Evolutionary conservation across 2,329 filamentous ascomycete genomes (phyloP), one percentile per base, ranked within the genome.

Genomic region (Clarireedia sp.): DNA sequence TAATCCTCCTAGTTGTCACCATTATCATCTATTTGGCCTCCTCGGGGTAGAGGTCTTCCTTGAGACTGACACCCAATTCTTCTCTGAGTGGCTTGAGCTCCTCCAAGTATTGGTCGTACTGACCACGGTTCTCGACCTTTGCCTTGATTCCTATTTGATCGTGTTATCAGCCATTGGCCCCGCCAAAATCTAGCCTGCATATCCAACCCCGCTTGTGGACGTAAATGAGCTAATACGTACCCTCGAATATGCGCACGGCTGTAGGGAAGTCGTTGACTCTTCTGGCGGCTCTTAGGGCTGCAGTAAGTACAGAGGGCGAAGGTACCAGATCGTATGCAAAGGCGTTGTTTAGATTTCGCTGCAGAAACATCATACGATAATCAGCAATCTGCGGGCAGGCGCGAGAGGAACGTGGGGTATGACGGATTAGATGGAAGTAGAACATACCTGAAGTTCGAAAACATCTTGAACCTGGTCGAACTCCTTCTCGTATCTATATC

Each of bases 261-360:
- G 94, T 99, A 65, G 94, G 94, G 79, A 86, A 97, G 80, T 99
- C 94, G 76, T 99, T 96, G 72, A 99, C 94, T 74, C 94, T 83
- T 74, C 94, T 83, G 66, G 94, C 94, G 67, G 94, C 94, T 76
- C 87, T 90, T 68, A 99, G 83, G 63, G 94, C 94, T 68, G 94
- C 91, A 68, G 83, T 83, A 74, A 96, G 82, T 71, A 99, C 94
- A 66, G 89, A 84, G 63, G 92, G 85, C 45, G 92, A 94, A 70
- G 95, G 94, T 64, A 99, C 94, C 70, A 99, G 87, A 85, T 99
- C 94, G 86, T 99, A 99, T 71, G 94, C 94, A 78, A 99, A 99
- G 73, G 90, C 92, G 79, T 99, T 99, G 86, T 99, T 99, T 71
- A 96, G 81, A 80, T 96, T 96, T 75, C 90, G 89, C 82, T 90